A percentile compares a stretch with the other conserved stretches of the same genome.
These are phyloP conservation scores for Rosa persica DNA, from an alignment of 306 rosid genomes.

Conservation along the genomic window DNA sequence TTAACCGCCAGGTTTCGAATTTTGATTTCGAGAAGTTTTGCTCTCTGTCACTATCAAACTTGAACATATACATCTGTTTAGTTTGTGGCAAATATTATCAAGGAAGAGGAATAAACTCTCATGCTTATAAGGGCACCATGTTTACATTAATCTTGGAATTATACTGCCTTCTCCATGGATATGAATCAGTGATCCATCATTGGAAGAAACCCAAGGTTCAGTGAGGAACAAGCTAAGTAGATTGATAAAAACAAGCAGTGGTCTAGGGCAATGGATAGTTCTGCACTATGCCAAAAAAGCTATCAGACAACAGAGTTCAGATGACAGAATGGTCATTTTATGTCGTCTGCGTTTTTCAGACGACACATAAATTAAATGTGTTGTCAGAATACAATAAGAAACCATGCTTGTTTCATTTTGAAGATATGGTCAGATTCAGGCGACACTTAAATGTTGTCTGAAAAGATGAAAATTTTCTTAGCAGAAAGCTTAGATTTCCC, in stretches of 20 bases:
- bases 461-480: no score
- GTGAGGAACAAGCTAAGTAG: constrained; percentile 67
- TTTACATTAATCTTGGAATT: constrained; percentile 78
- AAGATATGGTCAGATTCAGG: no score
- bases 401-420: no score
- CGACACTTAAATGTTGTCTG: no score
- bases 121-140: constrained; percentile 92
- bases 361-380: no score
- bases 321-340: no score
- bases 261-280: constrained; percentile 96
- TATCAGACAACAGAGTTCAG: no score
- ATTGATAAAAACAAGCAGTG: constrained; percentile 87
- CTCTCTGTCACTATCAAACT: constrained; percentile 77
- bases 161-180: constrained; percentile 96
- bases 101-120: constrained; percentile 93
- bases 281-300: constrained; percentile 21
- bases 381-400: no score
- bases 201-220: constrained; percentile 93
- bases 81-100: constrained; percentile 90
- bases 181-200: constrained; percentile 88
- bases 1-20: constrained; percentile 94
- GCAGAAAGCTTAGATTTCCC: no score
- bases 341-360: no score
- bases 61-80: constrained; percentile 86
- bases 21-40: constrained; percentile 94